Conservation (phyloP, 1,284 basidiomycete genomes). For the Cryptococcus sp. region DNA sequence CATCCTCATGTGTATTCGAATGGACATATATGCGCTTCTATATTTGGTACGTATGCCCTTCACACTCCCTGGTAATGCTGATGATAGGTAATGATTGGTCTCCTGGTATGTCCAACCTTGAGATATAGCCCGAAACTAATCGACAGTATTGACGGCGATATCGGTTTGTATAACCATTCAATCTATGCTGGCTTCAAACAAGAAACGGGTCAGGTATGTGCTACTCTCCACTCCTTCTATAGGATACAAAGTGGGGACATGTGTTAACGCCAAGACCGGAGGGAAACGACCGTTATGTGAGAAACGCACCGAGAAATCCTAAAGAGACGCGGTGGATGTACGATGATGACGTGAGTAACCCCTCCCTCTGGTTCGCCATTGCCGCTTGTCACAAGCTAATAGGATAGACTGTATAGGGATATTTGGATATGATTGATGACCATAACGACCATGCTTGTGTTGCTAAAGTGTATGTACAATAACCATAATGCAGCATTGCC, state of each 20-base stretch:
- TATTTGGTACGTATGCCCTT: conserved; percentile 37
- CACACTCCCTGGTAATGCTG: not conserved
- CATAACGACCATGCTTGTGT: too few species aligned
- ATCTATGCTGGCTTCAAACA: conserved; percentile 49
- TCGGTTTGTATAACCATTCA: conserved; percentile 49
- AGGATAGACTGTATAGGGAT: conserved; percentile 14
- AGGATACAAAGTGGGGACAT: too few species aligned
- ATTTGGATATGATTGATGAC: too few species aligned
- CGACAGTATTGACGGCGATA: conserved; percentile 47
- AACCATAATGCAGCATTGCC: too few species aligned
- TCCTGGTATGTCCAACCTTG: not conserved
- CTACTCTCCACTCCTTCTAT: not conserved
- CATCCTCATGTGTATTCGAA: conserved; percentile 49
- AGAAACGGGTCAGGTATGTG: conserved; percentile 42
- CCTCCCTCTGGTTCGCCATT: not conserved
- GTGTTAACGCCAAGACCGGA: too few species aligned
- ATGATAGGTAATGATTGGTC: not conserved
- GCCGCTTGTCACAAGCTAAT: not conserved
- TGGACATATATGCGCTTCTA: conserved; percentile 48
- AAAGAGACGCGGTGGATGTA: conserved; percentile 44
- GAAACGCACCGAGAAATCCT: conserved; percentile 42
- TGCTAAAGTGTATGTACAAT: too few species aligned
- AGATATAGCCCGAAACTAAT: conserved; percentile 42
- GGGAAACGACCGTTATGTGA: conserved; percentile 46
- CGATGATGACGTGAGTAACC: conserved; percentile 44